phyloP scores from a whole-genome alignment of 2,329 filamentous ascomycete species.

The Purpureocillium lavendulum region DNA sequence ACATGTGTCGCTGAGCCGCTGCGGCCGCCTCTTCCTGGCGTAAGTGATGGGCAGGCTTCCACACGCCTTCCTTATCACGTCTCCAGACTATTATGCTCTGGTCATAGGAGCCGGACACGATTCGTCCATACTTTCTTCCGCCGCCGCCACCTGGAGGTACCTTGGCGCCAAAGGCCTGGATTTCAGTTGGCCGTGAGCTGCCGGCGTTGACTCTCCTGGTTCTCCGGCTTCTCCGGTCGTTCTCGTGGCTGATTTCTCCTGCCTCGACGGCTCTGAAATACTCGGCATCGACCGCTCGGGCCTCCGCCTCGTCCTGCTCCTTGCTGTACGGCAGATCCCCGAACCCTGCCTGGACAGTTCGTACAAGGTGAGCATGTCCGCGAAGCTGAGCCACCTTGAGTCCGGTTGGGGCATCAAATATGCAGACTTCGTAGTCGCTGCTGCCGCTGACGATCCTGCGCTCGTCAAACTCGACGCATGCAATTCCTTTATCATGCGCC shows the following conservation, averaged over 20 bases:
- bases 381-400: constrained; percentile 83
- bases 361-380: constrained; percentile 76
- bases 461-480: constrained; percentile 94
- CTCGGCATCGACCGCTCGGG: constrained; percentile 61
- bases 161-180: constrained; percentile 74
- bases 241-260: constrained; percentile 34
- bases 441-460: constrained; percentile 90
- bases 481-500: constrained; percentile 91
- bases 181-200: constrained; percentile 65
- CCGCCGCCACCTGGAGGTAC: constrained; percentile 87
- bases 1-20: constrained; percentile 31
- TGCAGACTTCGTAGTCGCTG: constrained; percentile 91
- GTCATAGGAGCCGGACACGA: constrained; percentile 94
- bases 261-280: constrained; percentile 56
- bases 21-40: constrained; percentile 63
- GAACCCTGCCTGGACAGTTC: constrained; percentile 92
- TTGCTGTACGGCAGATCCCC: constrained; percentile 77
- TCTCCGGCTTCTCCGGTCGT: constrained; percentile 21
- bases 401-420: constrained; percentile 80
- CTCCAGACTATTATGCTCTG: constrained; percentile 95
- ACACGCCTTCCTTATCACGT: constrained; percentile 73
- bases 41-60: constrained; percentile 69
- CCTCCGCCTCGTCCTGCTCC: constrained; percentile 65
- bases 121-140: constrained; percentile 82
- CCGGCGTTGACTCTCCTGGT: constrained; percentile 55